Conservation (phyloP, 2,329 filamentous ascomycete genomes). For the Alternaria sp. region DNA sequence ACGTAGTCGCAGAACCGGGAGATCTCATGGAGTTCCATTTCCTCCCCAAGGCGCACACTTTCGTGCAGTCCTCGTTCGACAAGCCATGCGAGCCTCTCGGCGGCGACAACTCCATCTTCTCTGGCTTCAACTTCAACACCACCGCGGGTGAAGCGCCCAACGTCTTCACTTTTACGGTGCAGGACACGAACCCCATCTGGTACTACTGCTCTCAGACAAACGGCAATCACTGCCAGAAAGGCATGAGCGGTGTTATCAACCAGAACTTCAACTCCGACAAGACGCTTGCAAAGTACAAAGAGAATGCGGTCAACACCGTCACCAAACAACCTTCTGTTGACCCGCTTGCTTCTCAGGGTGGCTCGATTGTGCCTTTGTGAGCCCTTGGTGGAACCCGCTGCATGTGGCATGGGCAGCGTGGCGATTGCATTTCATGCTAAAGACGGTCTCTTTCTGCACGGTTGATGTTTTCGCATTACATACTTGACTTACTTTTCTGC, state of each 20-base stretch:
- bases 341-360: conserved; percentile 24
- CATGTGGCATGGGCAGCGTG: background rate
- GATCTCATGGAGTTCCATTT: conserved; percentile 58
- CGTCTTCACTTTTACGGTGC: conserved; percentile 72
- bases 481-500: background rate
- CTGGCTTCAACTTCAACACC: conserved; percentile 67
- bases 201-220: conserved; percentile 74
- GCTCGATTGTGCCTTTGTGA: conserved; percentile 33
- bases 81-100: conserved; percentile 69
- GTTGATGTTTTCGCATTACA: background rate
- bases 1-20: conserved; percentile 39
- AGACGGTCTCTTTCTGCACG: background rate
- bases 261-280: conserved; percentile 36
- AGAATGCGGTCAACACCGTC: conserved; percentile 26
- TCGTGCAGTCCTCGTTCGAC: conserved; percentile 76
- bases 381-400: background rate
- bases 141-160: conserved; percentile 25
- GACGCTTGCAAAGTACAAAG: conserved; percentile 40
- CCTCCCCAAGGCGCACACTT: conserved; percentile 70
- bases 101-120: conserved; percentile 62
- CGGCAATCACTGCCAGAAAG: conserved; percentile 69
- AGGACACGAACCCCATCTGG: conserved; percentile 75
- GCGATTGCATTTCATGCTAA: background rate
- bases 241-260: conserved; percentile 79
- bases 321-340: conserved; percentile 31